These are phyloP conservation scores for Stephanodiscus minutulus DNA, from an alignment of 108 stramenopile species.

Conservation along the genomic window DNA sequence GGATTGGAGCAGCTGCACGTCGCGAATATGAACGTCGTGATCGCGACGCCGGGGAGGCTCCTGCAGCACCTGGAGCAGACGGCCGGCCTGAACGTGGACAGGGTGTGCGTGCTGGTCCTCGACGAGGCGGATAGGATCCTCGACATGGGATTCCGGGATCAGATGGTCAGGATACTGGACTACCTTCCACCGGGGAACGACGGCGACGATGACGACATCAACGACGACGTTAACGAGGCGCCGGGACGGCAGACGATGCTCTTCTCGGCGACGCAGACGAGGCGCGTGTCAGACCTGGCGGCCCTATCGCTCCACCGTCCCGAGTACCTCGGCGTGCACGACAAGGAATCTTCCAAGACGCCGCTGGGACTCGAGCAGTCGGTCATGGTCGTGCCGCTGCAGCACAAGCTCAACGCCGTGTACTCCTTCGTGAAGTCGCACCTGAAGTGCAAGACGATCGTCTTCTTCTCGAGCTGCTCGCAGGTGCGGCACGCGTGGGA, in stretches of 20 bases:
- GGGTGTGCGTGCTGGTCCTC: conserved; percentile 91
- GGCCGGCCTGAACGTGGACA: conserved; percentile 86
- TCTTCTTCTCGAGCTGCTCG: conserved; percentile 96
- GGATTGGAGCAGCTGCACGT: conserved; percentile 86
- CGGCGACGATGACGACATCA: conserved; percentile 18
- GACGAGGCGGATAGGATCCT: conserved; percentile 99
- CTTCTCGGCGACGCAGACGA: conserved; percentile 98
- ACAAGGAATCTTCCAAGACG: conserved; percentile 82
- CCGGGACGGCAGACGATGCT: conserved; percentile 91
- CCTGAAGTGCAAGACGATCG: conserved; percentile 91
- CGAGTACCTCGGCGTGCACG: conserved; percentile 97
- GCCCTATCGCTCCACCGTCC: conserved; percentile 87
- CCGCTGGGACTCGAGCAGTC: conserved; percentile 89
- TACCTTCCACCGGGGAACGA: conserved; percentile 79
- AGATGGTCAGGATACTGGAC: conserved; percentile 90
- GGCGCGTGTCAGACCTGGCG: conserved; percentile 96
- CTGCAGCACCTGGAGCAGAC: conserved; percentile 99
- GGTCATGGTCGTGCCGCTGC: conserved; percentile 85
- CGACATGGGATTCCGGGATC: conserved; percentile 97
- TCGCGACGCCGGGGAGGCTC: conserved; percentile 96
- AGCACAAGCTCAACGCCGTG: conserved; percentile 94
- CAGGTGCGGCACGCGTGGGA: conserved; percentile 96
- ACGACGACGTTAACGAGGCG: conserved; percentile 29
- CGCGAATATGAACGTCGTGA: conserved; percentile 87
- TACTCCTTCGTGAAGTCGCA: conserved; percentile 97